phyloP scores from a whole-genome alignment of 2,329 filamentous ascomycete species.

The Mycosphaerella arachidis region DNA sequence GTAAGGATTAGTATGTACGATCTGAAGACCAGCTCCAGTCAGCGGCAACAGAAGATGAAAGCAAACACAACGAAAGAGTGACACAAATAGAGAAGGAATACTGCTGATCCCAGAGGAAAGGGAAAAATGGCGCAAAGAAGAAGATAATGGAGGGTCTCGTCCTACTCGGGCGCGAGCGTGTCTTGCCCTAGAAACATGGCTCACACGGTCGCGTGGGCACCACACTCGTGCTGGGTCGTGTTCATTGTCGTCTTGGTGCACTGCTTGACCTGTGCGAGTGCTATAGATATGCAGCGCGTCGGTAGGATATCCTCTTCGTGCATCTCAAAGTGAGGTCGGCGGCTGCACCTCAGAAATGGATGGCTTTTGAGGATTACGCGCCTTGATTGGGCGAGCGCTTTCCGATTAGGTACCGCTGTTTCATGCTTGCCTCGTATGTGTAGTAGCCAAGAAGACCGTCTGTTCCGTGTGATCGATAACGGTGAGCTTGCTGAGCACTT shows the following conservation, averaged over 20 bases:
- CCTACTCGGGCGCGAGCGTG: neutral
- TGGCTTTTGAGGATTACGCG: neutral
- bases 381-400: constrained; percentile 2
- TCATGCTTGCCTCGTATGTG: neutral
- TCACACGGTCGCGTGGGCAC: neutral
- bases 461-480: neutral
- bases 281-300: constrained; percentile 22
- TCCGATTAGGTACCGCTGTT: neutral
- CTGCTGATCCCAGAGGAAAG: neutral
- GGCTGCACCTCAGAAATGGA: constrained; percentile 3
- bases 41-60: constrained; percentile 14
- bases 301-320: constrained; percentile 10
- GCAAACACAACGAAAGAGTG: constrained; percentile 13
- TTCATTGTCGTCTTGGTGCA: neutral
- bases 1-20: constrained; percentile 15
- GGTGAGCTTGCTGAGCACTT: neutral
- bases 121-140: constrained; percentile 2
- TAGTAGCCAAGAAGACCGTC: neutral
- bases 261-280: constrained; percentile 21
- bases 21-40: constrained; percentile 29
- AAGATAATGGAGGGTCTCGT: constrained; percentile 3
- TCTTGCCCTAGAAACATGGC: constrained; percentile 1
- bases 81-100: constrained; percentile 8
- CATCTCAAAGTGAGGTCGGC: constrained; percentile 12
- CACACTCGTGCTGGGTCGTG: constrained; percentile 1